Percentiles rank a stretch among this genome's conserved stretches.
Conservation (phyloP, 148 eudicot genomes). For the Dianthus caryophyllus region DNA sequence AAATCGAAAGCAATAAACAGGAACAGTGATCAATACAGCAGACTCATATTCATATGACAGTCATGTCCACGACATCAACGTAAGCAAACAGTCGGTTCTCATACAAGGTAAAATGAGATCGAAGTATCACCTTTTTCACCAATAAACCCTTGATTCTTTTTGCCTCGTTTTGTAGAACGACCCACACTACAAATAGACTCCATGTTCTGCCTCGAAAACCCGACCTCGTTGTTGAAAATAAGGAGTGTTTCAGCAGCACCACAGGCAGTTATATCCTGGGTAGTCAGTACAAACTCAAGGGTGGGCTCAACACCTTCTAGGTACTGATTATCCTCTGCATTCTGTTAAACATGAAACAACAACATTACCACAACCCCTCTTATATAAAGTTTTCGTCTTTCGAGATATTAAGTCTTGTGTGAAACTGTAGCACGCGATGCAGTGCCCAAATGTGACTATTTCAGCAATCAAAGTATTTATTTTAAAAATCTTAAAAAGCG, state of each 20-base stretch:
- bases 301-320: conserved; percentile 27
- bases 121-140: conserved; percentile 33
- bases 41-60: too few species aligned
- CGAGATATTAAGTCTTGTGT: too few species aligned
- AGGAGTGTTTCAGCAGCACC: conserved; percentile 33
- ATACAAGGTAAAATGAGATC: not conserved
- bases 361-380: too few species aligned
- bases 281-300: conserved; percentile 32
- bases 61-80: not conserved
- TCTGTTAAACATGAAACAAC: conserved; percentile 15
- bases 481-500: too few species aligned
- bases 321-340: conserved; percentile 39
- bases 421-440: too few species aligned
- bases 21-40: too few species aligned
- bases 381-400: too few species aligned
- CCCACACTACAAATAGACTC: conserved; percentile 38
- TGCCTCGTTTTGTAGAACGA: conserved; percentile 32
- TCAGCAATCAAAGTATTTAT: too few species aligned
- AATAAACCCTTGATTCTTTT: conserved; percentile 26
- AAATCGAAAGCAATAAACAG: not conserved
- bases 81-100: not conserved
- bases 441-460: too few species aligned
- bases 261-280: conserved; percentile 26
- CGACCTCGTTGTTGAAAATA: conserved; percentile 34
- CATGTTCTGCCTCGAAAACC: conserved; percentile 31